Base-by-base conservation (phyloP, 2,329 filamentous ascomycete species). In the Colletotrichum paranaense region DNA sequence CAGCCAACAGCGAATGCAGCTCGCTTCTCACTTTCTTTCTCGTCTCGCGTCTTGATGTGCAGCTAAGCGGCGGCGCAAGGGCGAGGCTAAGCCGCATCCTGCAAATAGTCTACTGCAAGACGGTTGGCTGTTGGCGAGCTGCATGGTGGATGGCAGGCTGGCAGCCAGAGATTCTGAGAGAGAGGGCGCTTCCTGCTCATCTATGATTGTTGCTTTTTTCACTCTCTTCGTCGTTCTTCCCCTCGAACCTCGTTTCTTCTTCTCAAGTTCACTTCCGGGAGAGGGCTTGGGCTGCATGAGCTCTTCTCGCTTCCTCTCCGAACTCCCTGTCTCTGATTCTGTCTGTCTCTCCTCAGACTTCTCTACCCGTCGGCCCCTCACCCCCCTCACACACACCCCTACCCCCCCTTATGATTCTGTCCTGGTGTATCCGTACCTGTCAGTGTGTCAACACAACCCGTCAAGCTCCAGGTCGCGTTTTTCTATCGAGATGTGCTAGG, bases 41-140 rank as follows among this genome's bases (percentile, higher is more conserved):
- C 42, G 42, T 49, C 42, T 49, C 42, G 42, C 42, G 42, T 22
- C 42, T 49, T 49, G 19, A 49, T 49, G 42, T 49, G 42, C 42
- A 49, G 42, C 42, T 49, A 19, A 19, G 42, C 42, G 19, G 42
- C 42, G 42, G 42, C 42, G 42, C 42, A 49, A 49, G 42, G 42
- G 42, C 42, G 42, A 49, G 42, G 42, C 42, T 49, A 49, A 49
- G 46, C 46, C 22, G 30, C 62, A 35, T 56, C 32, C 35, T 59
- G 55, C 64, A 59, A 46, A 55, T 67, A 38, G 60, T 19, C 28
- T 62, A 28, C 63, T 71, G 68, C 35, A 68, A 68, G 57, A 35
- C 56, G 56, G 63, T 68, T 71, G 63, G 28, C 42, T 28, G 62
- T 46, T 60, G 63, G 56, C 38, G 38, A 42, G 38, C 38, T 42